Conservation (phyloP, 805 yeast genomes). For the Candida germanica region DNA sequence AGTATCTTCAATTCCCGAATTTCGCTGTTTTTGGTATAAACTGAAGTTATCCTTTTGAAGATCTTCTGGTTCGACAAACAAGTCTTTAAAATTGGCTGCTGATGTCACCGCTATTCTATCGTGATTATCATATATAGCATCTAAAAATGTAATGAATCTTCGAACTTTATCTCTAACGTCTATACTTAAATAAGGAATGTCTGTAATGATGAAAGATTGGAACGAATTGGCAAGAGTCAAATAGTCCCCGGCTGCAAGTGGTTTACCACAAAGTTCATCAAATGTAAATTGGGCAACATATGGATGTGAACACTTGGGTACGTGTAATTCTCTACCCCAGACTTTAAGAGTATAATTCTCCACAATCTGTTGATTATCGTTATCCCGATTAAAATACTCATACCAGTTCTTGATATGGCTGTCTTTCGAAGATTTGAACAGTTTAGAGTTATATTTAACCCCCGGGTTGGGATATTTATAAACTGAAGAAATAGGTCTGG, state of each 20-base stretch:
- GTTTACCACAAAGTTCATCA: conserved; percentile 79
- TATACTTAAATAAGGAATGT: conserved; percentile 81
- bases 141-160: conserved; percentile 89
- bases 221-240: conserved; percentile 74
- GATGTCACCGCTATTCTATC: conserved; percentile 86
- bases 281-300: conserved; percentile 89
- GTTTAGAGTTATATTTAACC: conserved; percentile 48
- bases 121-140: conserved; percentile 92
- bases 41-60: conserved; percentile 46
- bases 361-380: conserved; percentile 22
- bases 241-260: conserved; percentile 93
- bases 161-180: conserved; percentile 80
- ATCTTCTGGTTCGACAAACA: conserved; percentile 81
- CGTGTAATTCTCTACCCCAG: conserved; percentile 83
- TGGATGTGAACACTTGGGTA: conserved; percentile 75
- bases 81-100: conserved; percentile 76
- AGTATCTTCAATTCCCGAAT: conserved; percentile 33
- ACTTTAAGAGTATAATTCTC: conserved; percentile 44
- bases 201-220: conserved; percentile 81
- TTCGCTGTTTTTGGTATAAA: conserved; percentile 39
- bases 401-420: conserved; percentile 78
- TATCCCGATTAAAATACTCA: conserved; percentile 66
- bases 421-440: conserved; percentile 48
- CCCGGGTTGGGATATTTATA: conserved; percentile 73
- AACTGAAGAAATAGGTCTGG: conserved; percentile 76